Percentiles rank a stretch among this genome's conserved stretches.
phyloP scores from a whole-genome alignment of 164 flowering plant species.

The Liriodendron chinense region DNA sequence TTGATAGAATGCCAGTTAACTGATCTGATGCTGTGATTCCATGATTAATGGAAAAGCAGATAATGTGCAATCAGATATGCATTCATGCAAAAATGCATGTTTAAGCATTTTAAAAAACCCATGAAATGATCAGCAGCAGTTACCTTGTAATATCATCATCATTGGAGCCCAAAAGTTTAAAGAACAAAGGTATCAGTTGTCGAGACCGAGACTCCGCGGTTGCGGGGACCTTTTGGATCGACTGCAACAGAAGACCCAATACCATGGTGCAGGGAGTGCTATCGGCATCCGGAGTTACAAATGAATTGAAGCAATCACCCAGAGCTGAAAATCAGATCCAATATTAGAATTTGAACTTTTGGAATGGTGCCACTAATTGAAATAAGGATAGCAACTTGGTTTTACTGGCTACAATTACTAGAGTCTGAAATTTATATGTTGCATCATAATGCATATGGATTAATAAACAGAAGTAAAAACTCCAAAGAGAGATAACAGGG shows the following conservation, averaged over 20 bases:
- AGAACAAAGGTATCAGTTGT: conserved; percentile 60
- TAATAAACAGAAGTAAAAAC: too few species aligned
- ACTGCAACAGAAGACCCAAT: conserved; percentile 63
- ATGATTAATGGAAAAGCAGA: not conserved
- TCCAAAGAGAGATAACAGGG: too few species aligned
- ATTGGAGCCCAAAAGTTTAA: conserved; percentile 73
- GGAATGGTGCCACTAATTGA: too few species aligned
- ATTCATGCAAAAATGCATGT: not conserved
- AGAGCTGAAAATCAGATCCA: conserved; percentile 43
- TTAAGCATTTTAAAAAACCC: not conserved
- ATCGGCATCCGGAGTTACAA: conserved; percentile 37
- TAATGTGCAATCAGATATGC: not conserved
- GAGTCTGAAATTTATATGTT: too few species aligned
- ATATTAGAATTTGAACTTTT: not conserved
- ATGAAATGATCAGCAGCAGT: not conserved
- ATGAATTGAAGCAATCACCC: conserved; percentile 39
- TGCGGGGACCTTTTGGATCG: conserved; percentile 59
- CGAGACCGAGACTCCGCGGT: conserved; percentile 60
- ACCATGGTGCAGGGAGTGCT: conserved; percentile 54
- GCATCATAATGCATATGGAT: too few species aligned
- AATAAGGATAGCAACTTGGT: too few species aligned
- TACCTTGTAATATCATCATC: conserved; percentile 45
- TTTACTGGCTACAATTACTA: too few species aligned
- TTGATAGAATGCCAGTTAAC: conserved; percentile 41
- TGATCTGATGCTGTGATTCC: conserved; percentile 47